These are phyloP conservation scores for Talaromyces atroroseus DNA, from an alignment of 2,329 filamentous ascomycete genomes.

Conservation along the genomic window DNA sequence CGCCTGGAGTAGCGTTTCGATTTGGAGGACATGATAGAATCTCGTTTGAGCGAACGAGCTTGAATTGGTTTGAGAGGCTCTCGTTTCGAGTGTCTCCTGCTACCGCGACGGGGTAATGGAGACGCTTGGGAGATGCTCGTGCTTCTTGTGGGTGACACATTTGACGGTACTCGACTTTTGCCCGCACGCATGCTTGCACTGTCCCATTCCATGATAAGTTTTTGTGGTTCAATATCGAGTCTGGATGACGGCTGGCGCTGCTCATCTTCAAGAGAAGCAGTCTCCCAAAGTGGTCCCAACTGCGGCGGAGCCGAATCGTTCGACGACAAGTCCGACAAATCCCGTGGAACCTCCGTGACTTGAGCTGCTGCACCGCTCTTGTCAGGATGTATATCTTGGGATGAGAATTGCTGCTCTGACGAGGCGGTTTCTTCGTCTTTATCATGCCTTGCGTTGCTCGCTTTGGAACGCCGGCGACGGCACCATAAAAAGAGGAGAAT, in stretches of 20 bases:
- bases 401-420: constrained; percentile 20
- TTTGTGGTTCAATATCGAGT: constrained; percentile 16
- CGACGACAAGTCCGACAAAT: constrained; percentile 18
- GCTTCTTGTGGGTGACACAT: constrained; percentile 21
- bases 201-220: constrained; percentile 27
- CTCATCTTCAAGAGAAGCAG: constrained; percentile 21
- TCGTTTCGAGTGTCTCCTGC: constrained; percentile 27
- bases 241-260: constrained; percentile 12
- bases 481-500: constrained; percentile 33
- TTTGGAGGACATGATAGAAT: constrained; percentile 30
- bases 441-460: constrained; percentile 19
- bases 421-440: constrained; percentile 14
- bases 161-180: constrained; percentile 20
- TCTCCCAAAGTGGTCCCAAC: constrained; percentile 29
- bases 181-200: constrained; percentile 20
- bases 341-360: constrained; percentile 20
- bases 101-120: constrained; percentile 24
- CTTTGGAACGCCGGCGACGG: constrained; percentile 24
- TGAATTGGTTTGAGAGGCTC: constrained; percentile 34
- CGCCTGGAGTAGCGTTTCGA: constrained; percentile 34
- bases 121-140: constrained; percentile 27
- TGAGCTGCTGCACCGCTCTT: neutral
- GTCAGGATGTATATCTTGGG: constrained; percentile 14
- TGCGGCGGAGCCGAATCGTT: constrained; percentile 26
- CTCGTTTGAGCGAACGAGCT: constrained; percentile 31